Percentiles rank a stretch among this genome's conserved stretches.
Evolutionary conservation across 73 alveolate genomes (phyloP).

Genomic region (Paramecium pentaurelia): DNA sequence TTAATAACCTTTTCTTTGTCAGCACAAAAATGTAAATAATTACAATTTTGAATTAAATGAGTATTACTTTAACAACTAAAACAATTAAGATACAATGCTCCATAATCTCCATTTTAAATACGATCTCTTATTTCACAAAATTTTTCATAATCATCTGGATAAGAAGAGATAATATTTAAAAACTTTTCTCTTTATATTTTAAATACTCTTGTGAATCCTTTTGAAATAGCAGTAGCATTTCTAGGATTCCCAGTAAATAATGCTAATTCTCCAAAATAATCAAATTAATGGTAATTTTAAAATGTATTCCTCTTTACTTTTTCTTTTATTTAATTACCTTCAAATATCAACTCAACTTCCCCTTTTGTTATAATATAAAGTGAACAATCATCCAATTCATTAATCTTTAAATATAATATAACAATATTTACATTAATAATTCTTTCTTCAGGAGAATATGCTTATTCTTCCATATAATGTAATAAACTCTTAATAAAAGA

Average conservation of each 20-base stretch:
- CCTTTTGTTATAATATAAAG: conserved; percentile 78
- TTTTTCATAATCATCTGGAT: conserved; percentile 66
- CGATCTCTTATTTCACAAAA: conserved; percentile 61
- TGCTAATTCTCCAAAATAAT: conserved; percentile 80
- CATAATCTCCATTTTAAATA: conserved; percentile 49
- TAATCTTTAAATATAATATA: not conserved
- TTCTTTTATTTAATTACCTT: conserved; percentile 21
- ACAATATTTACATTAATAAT: conserved; percentile 49
- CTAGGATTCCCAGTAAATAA: conserved; percentile 82
- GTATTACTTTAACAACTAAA: conserved; percentile 72
- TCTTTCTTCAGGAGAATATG: conserved; percentile 79
- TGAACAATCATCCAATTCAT: conserved; percentile 69
- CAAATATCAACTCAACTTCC: conserved; percentile 68
- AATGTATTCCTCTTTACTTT: conserved; percentile 44
- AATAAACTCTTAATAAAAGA: conserved; percentile 64
- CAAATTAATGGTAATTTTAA: conserved; percentile 61
- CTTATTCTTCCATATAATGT: conserved; percentile 57
- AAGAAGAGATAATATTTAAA: conserved; percentile 32
- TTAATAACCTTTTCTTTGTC: not conserved
- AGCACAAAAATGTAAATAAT: conserved; percentile 23
- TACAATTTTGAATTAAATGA: conserved; percentile 59
- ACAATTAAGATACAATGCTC: conserved; percentile 58
- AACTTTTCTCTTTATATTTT: conserved; percentile 62
- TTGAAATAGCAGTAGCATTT: conserved; percentile 71
- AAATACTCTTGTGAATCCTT: conserved; percentile 75